Evolutionary conservation across 2,329 filamentous ascomycete species (phyloP).

Genomic region (Fusarium penzigii): DNA sequence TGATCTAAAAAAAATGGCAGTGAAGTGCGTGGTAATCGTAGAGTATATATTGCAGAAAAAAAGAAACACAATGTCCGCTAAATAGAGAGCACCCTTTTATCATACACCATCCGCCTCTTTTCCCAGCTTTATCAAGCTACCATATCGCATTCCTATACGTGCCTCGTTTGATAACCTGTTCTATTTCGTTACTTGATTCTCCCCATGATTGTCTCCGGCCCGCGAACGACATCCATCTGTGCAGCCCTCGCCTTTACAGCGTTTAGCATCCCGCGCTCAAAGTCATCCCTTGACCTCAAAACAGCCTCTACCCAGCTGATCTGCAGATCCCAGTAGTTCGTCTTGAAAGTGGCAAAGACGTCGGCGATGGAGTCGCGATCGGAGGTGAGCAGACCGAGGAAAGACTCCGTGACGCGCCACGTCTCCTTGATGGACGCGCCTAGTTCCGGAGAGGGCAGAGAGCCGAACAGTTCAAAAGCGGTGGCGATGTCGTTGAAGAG

Average conservation of each 20-base stretch:
- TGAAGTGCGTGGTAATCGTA: too few relatives aligned
- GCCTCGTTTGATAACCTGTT: too few relatives aligned
- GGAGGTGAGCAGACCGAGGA: conserved; percentile 76
- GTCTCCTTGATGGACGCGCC: conserved; percentile 77
- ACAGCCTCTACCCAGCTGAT: conserved; percentile 96
- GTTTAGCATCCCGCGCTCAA: conserved; percentile 87
- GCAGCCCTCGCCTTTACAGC: conserved; percentile 86
- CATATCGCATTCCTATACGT: too few relatives aligned
- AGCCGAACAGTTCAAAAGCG: conserved; percentile 85
- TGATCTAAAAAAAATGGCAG: too few relatives aligned
- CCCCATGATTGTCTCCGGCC: conserved; percentile 90
- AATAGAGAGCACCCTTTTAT: too few relatives aligned
- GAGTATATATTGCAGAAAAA: too few relatives aligned
- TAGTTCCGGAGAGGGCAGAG: conserved; percentile 70
- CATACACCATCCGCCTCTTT: too few relatives aligned
- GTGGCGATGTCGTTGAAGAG: conserved; percentile 90
- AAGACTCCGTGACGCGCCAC: conserved; percentile 87
- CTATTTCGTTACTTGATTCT: conserved; percentile 68
- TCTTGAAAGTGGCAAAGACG: conserved; percentile 82
- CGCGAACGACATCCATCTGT: conserved; percentile 77
- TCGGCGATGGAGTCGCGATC: conserved; percentile 73
- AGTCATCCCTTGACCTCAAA: conserved; percentile 84
- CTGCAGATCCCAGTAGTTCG: conserved; percentile 88
- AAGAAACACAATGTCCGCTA: too few relatives aligned
- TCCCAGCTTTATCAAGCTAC: too few relatives aligned